Percentiles rank a stretch among this genome's conserved stretches.
Conservation (phyloP, 2,329 filamentous ascomycete genomes). For the Diaporthe caulivora region DNA sequence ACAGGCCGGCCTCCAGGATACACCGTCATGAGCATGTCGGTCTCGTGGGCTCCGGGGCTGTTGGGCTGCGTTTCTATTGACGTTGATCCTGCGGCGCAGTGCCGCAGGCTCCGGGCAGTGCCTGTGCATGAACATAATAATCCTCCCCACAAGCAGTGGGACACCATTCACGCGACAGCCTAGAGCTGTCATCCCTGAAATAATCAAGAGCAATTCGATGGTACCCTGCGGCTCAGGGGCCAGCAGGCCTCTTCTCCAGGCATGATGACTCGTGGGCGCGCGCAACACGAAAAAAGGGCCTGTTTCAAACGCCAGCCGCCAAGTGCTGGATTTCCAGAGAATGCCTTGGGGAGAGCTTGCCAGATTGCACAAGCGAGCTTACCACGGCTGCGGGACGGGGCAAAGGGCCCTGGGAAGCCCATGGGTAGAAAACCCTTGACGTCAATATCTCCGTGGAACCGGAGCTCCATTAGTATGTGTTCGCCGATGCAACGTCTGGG, state of each 20-base stretch:
- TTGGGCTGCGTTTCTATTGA: conserved; percentile 20
- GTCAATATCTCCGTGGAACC: conserved; percentile 26
- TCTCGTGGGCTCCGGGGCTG: not conserved
- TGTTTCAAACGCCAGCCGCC: conserved; percentile 26
- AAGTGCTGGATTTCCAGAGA: conserved; percentile 1
- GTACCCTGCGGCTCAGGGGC: conserved; percentile 31
- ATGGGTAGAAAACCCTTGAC: not conserved
- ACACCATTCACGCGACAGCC: conserved; percentile 16
- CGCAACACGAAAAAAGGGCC: conserved; percentile 22
- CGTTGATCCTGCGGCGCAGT: conserved; percentile 26
- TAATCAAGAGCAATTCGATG: conserved; percentile 14
- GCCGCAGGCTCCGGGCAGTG: conserved; percentile 25
- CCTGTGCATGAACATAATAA: conserved; percentile 22
- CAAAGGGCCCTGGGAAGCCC: not conserved
- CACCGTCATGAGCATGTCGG: not conserved
- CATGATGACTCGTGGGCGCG: conserved; percentile 34
- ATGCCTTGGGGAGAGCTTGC: conserved; percentile 1
- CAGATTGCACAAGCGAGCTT: conserved; percentile 10
- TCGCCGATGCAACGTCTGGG: conserved; percentile 3
- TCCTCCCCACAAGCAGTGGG: conserved; percentile 28
- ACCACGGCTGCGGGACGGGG: conserved; percentile 5
- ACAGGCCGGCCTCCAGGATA: not conserved
- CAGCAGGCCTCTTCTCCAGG: not conserved
- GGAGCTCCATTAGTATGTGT: conserved; percentile 3
- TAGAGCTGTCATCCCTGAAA: conserved; percentile 28